Base-by-base conservation (phyloP, 371 early-diverging fungal species). In the Lichtheimia ornata region DNA sequence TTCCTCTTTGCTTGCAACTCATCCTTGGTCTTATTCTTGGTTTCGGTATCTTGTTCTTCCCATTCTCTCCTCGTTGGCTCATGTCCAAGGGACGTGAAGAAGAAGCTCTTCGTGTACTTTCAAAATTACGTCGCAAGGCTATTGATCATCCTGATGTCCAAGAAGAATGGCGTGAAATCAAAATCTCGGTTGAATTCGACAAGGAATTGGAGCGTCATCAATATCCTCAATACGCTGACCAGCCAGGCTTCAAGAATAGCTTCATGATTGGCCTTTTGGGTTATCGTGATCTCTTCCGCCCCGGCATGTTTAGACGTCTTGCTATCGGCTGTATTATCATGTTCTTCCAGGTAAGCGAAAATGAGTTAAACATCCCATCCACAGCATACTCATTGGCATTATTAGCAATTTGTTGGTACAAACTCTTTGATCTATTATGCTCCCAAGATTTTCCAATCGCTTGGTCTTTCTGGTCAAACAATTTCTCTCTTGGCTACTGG, bases 51-150 rank as follows among this genome's bases (percentile, higher is more conserved):
- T 40, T 84, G 20, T 81, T 92, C 71, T 87, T 94, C 80, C 97
- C 96, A 11, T 85, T 70, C 71, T 94, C 95, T 6, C 96, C 96
- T 43, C 92, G 97, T 73, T 97, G 94, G 94, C 76, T 97, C 57
- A 83, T 88, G 66, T 68, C 71, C 55, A 62, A 83, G 57, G 82
- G 72, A 50, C 83, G 88, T 17, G 74, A 84, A 40, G 87, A 86
- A 17, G 93, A 95, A 62, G 91, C 90, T 7, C 75, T 85, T 12
- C 50, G 62, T 18, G 88, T 87, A 12, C 71, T 97, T 5, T 86
- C 91, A 50, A 83, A 86, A 50, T 80, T 97, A 64, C 87, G 93
- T 27, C 77, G 84, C 45, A 78, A 79, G 22, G 72, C 85, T 54
- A 65, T 64, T 43, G 73, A 81, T 53, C 72, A 74, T 59, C 73